Conservation (phyloP, 2,329 filamentous ascomycete species). For the Exophiala sp. region DNA sequence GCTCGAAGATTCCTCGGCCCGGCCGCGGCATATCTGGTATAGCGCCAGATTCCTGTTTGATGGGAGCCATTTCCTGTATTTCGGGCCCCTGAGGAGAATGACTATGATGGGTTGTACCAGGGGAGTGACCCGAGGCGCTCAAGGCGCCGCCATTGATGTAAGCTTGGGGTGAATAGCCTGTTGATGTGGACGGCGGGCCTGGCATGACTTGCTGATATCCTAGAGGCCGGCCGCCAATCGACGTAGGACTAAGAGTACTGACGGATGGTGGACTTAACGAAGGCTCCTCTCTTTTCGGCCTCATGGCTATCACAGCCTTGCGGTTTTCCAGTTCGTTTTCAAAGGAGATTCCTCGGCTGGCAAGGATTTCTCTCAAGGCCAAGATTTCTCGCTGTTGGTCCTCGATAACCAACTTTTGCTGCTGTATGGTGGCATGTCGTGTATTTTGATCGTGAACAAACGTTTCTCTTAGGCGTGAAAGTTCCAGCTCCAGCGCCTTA, state of each 20-base stretch:
- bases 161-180: slow-evolving; percentile 22
- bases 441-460: slow-evolving; percentile 54
- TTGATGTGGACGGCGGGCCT: slow-evolving; percentile 10
- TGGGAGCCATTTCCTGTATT: slow-evolving; percentile 19
- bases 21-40: slow-evolving; percentile 26
- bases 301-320: slow-evolving; percentile 28
- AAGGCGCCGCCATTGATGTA: slow-evolving; percentile 18
- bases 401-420: slow-evolving; percentile 69
- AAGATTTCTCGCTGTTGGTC: slow-evolving; percentile 74
- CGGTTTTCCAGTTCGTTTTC: slow-evolving; percentile 44
- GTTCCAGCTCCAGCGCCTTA: slow-evolving; percentile 85
- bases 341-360: slow-evolving; percentile 53
- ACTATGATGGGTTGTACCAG: slow-evolving; percentile 24
- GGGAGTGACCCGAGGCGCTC: slow-evolving; percentile 25
- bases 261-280: slow-evolving; percentile 21
- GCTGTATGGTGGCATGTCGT: slow-evolving; percentile 36
- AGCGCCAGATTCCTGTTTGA: slow-evolving; percentile 24
- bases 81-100: slow-evolving; percentile 27
- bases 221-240: slow-evolving; percentile 25
- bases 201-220: slow-evolving; percentile 9
- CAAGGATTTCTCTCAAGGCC: slow-evolving; percentile 60
- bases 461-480: slow-evolving; percentile 74
- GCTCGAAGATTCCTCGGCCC: slow-evolving; percentile 38
- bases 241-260: slow-evolving; percentile 25
- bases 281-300: slow-evolving; percentile 21